Evolutionary conservation across 1,284 basidiomycete genomes (phyloP).

Genomic region (Irpex sp.): DNA sequence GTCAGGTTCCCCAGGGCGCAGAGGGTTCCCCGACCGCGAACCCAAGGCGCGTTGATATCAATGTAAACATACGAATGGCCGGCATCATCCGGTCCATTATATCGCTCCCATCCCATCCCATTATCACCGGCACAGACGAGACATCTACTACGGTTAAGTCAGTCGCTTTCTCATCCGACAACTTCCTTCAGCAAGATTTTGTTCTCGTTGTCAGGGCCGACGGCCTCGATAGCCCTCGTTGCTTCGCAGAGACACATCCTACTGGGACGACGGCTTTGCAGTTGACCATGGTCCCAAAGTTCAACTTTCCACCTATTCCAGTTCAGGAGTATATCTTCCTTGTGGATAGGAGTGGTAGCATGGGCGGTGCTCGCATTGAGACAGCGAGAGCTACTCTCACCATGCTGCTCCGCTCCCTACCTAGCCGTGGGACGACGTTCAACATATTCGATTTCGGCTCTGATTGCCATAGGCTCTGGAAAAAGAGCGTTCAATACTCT

Average conservation of each 20-base stretch:
- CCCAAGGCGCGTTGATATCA: constrained; percentile 6
- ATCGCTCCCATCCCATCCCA: constrained; percentile 9
- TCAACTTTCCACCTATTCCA: constrained; percentile 31
- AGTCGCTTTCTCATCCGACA: constrained; percentile 2
- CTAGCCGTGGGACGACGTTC: constrained; percentile 31
- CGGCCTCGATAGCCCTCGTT: constrained; percentile 46
- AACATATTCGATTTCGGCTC: constrained; percentile 49
- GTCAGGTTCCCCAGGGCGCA: constrained; percentile 33
- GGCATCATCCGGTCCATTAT: constrained; percentile 8
- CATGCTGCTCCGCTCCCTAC: constrained; percentile 37
- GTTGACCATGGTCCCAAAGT: constrained; percentile 46
- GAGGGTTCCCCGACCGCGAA: not conserved
- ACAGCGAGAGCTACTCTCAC: constrained; percentile 34
- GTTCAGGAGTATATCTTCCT: constrained; percentile 44
- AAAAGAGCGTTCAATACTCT: constrained; percentile 28
- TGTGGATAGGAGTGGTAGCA: constrained; percentile 42
- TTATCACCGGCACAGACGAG: not conserved
- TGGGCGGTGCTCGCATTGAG: constrained; percentile 32
- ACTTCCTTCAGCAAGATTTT: constrained; percentile 10
- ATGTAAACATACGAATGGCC: constrained; percentile 9
- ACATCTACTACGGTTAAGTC: not conserved
- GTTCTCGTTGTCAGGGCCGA: constrained; percentile 6
- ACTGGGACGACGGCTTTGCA: constrained; percentile 41
- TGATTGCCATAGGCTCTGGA: constrained; percentile 30
- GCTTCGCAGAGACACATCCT: constrained; percentile 42